Base-by-base conservation (phyloP, 805 yeast genomes). In the Yamadazyma laniorum region DNA sequence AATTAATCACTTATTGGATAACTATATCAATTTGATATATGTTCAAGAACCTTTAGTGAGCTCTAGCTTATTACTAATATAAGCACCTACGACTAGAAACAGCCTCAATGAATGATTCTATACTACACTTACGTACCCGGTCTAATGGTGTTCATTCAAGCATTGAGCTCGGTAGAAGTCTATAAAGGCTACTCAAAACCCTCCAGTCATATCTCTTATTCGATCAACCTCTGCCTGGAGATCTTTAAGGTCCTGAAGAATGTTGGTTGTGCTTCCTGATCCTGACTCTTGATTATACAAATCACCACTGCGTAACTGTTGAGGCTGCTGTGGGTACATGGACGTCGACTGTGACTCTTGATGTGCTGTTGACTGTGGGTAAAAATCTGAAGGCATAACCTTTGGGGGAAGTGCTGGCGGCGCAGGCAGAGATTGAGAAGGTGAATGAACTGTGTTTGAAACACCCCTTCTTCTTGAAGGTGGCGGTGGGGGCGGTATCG, bases 151-250 rank as follows among this genome's bases (percentile, higher is more conserved):
- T n/a, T n/a, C n/a, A n/a, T n/a, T n/a, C n/a, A n/a, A n/a, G n/a
- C n/a, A n/a, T n/a, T n/a, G n/a, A n/a, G n/a, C n/a, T n/a, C n/a
- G n/a, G n/a, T n/a, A n/a, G 23, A 21, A 21, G 23, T 21, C 23
- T 21, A 21, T 21, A 9, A 21, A 21, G 6, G 9, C 23, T 21
- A 21, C 9, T 21, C 51, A 67, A 43, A 67, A 68, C 11, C 73
- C 74, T 13, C 74, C 74, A 6, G 73, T 65, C 69, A 68, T 58
- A 39, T 55, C 57, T 42, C 73, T 58, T 37, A 82, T 62, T 36
- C 72, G 69, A 49, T 83, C 84, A 16, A 83, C 87, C 55, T 83
- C 89, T 25, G 72, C 81, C 50, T 82, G 87, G 33, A 83, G 65
- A 6, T 82, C 82, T 51, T 74, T 74, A 40, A 83, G 63, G 52